Percentiles rank a stretch among this genome's conserved stretches.
Conservation (phyloP, 495 filamentous ascomycete species). For the Penicillium dipodomyicola region DNA sequence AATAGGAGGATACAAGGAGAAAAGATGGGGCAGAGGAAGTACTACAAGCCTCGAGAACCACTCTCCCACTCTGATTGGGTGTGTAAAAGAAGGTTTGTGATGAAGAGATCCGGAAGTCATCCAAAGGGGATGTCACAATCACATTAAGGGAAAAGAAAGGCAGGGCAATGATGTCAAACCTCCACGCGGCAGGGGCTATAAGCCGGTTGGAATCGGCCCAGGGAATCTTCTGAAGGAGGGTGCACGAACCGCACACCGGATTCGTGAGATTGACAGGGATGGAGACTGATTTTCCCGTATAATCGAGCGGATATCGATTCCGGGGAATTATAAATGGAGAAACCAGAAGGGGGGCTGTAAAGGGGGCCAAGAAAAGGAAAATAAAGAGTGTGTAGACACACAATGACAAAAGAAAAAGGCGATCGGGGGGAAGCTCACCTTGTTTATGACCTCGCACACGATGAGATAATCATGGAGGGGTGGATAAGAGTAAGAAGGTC, state of each 20-base stretch:
- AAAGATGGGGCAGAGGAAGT: background rate
- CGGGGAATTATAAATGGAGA: background rate
- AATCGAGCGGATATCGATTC: background rate
- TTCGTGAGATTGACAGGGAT: background rate
- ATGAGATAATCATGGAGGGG: slow-evolving; percentile 25
- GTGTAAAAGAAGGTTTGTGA: slow-evolving; percentile 4
- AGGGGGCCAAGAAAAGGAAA: slow-evolving; percentile 1
- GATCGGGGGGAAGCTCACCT: slow-evolving; percentile 1
- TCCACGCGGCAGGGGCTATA: slow-evolving; percentile 4
- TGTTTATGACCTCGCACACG: slow-evolving; percentile 6
- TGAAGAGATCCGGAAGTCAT: background rate
- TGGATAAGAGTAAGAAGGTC: background rate
- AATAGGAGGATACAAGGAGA: background rate
- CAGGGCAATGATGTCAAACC: slow-evolving; percentile 17
- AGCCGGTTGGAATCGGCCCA: background rate
- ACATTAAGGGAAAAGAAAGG: background rate
- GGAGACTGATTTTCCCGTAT: background rate
- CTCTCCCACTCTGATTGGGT: slow-evolving; percentile 6
- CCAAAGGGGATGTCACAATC: background rate
- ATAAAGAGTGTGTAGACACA: background rate
- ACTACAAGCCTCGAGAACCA: background rate
- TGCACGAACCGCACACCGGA: slow-evolving; percentile 15
- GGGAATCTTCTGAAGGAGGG: background rate
- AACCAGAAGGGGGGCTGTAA: slow-evolving; percentile 9
- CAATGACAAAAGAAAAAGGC: background rate